phyloP scores from a whole-genome alignment of 2,329 filamentous ascomycete genomes.

The Trichoderma pleuroti region DNA sequence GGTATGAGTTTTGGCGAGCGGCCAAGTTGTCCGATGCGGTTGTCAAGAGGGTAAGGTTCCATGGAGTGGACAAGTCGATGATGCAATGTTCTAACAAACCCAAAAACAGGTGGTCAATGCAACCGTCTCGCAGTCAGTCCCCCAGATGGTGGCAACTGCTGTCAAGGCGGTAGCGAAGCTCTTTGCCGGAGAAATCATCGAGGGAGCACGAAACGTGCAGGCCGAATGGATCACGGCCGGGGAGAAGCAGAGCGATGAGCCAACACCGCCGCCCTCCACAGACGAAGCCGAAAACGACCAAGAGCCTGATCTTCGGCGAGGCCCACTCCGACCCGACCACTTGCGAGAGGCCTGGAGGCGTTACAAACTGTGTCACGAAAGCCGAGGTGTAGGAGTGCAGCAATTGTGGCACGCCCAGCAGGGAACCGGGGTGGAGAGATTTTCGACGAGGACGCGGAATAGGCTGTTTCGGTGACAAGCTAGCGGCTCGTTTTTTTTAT shows the following conservation, averaged over 20 bases:
- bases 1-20: slow-evolving; percentile 68
- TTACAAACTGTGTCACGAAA: slow-evolving; percentile 61
- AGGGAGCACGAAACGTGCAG: slow-evolving; percentile 66
- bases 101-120: slow-evolving; percentile 66
- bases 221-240: slow-evolving; percentile 63
- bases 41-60: slow-evolving; percentile 57
- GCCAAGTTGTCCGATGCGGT: slow-evolving; percentile 65
- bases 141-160: slow-evolving; percentile 68
- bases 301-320: slow-evolving; percentile 38
- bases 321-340: slow-evolving; percentile 69
- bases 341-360: slow-evolving; percentile 68
- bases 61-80: not conserved
- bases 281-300: slow-evolving; percentile 32
- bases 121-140: slow-evolving; percentile 75
- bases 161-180: slow-evolving; percentile 74
- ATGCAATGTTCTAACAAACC: not conserved
- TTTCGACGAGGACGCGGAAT: slow-evolving; percentile 50
- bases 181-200: slow-evolving; percentile 73
- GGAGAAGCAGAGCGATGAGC: slow-evolving; percentile 55
- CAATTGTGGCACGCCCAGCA: slow-evolving; percentile 61
- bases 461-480: slow-evolving; percentile 47
- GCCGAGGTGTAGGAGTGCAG: slow-evolving; percentile 59
- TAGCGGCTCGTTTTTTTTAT: not conserved
- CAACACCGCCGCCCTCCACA: slow-evolving; percentile 40
- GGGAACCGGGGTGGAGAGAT: slow-evolving; percentile 57